Conservation (phyloP, 1,284 basidiomycete species). For the Gomphus bonarii region DNA sequence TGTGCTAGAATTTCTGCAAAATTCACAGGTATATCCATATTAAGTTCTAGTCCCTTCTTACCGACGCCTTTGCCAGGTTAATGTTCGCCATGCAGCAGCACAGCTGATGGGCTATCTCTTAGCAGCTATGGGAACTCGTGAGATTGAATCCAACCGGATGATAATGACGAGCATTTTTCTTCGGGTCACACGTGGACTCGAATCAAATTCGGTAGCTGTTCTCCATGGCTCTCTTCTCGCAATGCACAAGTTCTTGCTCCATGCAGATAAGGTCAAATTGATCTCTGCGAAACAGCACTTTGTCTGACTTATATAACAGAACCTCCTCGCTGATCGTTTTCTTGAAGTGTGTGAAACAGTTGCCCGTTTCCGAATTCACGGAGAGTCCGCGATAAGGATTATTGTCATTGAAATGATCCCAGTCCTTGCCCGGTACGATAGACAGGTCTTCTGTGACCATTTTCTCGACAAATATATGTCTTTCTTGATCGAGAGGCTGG, state of each 20-base stretch:
- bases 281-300: neutral
- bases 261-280: neutral
- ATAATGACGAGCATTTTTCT: neutral
- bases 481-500: neutral
- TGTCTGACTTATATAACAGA: neutral
- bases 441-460: neutral
- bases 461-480: neutral
- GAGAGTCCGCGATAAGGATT: neutral
- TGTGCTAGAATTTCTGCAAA: neutral
- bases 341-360: neutral
- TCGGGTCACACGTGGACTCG: neutral
- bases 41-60: neutral
- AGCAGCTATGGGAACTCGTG: neutral
- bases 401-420: slow-evolving; percentile 1
- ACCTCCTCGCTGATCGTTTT: neutral
- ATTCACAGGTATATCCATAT: neutral
- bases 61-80: neutral
- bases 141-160: neutral
- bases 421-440: neutral
- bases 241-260: neutral
- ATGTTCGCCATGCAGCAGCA: slow-evolving; percentile 2
- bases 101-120: slow-evolving; percentile 2
- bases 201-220: neutral
- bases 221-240: slow-evolving; percentile 4
- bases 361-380: neutral